Evolutionary conservation across 2,329 filamentous ascomycete species (phyloP).

Genomic region (Coniochaeta sp.): DNA sequence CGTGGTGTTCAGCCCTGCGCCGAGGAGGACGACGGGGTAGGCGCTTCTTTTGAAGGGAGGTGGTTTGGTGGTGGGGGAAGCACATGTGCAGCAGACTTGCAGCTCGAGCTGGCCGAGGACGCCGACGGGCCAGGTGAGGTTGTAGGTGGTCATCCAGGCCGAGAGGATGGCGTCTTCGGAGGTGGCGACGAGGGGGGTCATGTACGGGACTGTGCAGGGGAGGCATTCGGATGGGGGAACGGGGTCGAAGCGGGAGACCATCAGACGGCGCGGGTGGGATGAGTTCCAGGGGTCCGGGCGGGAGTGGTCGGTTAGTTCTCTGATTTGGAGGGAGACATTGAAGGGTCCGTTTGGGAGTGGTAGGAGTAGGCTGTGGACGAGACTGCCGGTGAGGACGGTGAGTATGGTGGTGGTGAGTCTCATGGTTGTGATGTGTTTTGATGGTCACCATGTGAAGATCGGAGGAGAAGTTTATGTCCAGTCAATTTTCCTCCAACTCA

Average conservation of each 20-base stretch:
- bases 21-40: not conserved
- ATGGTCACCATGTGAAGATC: not conserved
- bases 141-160: conserved; percentile 5
- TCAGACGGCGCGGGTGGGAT: conserved; percentile 13
- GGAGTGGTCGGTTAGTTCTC: conserved; percentile 24
- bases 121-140: conserved; percentile 11
- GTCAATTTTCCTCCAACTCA: not conserved
- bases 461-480: not conserved
- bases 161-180: conserved; percentile 14
- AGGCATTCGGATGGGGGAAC: conserved; percentile 9
- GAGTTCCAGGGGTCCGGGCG: conserved; percentile 21
- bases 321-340: not conserved
- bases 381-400: not conserved
- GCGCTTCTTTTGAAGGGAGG: not conserved
- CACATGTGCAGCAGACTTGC: conserved; percentile 14
- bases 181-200: conserved; percentile 11
- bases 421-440: not conserved
- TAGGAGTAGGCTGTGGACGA: not conserved
- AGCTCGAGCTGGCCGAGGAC: conserved; percentile 12
- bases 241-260: conserved; percentile 16
- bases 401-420: not conserved
- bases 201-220: conserved; percentile 13
- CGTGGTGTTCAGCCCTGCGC: conserved; percentile 5
- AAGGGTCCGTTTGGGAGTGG: not conserved
- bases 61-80: not conserved